Evolutionary conservation across 2,329 filamentous ascomycete genomes (phyloP).

Genomic region (Alternaria tenuissima): DNA sequence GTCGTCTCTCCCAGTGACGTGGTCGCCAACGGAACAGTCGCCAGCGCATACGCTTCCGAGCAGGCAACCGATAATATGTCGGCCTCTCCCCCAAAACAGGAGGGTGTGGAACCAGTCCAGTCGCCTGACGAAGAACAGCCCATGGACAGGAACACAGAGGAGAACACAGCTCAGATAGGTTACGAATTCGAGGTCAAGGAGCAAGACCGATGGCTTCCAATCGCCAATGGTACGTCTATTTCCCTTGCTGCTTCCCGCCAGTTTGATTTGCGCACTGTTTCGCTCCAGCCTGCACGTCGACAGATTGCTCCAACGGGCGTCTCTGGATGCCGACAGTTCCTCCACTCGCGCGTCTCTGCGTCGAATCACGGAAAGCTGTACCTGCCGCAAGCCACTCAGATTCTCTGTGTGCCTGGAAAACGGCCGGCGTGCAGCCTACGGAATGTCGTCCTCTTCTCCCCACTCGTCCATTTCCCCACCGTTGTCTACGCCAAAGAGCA

Average conservation of each 20-base stretch:
- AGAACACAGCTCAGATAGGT: slow-evolving; percentile 77
- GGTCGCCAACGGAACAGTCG: slow-evolving; percentile 52
- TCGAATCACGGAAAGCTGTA: slow-evolving; percentile 56
- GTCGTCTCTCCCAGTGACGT: slow-evolving; percentile 47
- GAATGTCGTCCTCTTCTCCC: slow-evolving; percentile 57
- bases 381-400: slow-evolving; percentile 31
- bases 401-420: slow-evolving; percentile 41
- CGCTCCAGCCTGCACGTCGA: slow-evolving; percentile 49
- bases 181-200: slow-evolving; percentile 99
- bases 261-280: slow-evolving; percentile 50
- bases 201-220: slow-evolving; percentile 98
- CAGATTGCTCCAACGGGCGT: slow-evolving; percentile 57
- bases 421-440: slow-evolving; percentile 51
- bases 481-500: slow-evolving; percentile 35
- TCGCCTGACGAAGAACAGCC: slow-evolving; percentile 92
- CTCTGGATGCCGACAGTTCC: slow-evolving; percentile 55
- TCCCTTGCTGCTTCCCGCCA: slow-evolving; percentile 37
- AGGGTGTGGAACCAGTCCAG: slow-evolving; percentile 89
- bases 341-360: slow-evolving; percentile 57
- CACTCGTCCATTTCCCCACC: slow-evolving; percentile 48
- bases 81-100: slow-evolving; percentile 87
- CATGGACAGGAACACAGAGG: slow-evolving; percentile 85
- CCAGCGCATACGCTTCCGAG: slow-evolving; percentile 59
- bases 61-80: slow-evolving; percentile 70
- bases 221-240: slow-evolving; percentile 95